A percentile compares a stretch with the other conserved stretches of the same genome.
Evolutionary conservation across 257 asterid genomes (phyloP).

Genomic region (Scutellaria minor): DNA sequence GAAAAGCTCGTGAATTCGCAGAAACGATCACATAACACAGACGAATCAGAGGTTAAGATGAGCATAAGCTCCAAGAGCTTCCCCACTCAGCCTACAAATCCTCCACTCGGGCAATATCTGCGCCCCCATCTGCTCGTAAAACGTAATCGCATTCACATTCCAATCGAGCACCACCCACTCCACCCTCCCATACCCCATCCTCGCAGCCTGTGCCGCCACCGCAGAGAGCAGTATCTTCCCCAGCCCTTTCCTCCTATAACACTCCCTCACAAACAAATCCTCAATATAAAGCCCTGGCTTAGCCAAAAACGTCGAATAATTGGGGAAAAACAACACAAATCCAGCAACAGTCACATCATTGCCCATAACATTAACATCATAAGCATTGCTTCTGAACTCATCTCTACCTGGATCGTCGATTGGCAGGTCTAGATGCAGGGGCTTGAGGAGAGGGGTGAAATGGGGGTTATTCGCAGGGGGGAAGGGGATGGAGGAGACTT

Average conservation of each 20-base stretch:
- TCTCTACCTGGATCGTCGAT: conserved; percentile 66
- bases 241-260: conserved; percentile 81
- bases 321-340: conserved; percentile 81
- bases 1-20: neutral
- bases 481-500: conserved; percentile 51
- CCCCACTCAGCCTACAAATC: conserved; percentile 80
- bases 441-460: conserved; percentile 47
- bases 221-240: conserved; percentile 71
- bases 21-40: neutral
- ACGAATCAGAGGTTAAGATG: conserved; percentile 43
- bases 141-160: conserved; percentile 76
- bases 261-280: conserved; percentile 83
- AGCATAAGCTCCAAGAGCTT: conserved; percentile 67
- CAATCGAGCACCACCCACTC: conserved; percentile 97
- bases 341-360: conserved; percentile 54
- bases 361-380: conserved; percentile 14
- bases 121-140: conserved; percentile 90
- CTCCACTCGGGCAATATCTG: conserved; percentile 79
- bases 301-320: conserved; percentile 77
- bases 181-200: conserved; percentile 87
- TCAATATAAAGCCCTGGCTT: conserved; percentile 86
- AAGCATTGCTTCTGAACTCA: conserved; percentile 44
- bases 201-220: conserved; percentile 88
- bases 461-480: conserved; percentile 32
- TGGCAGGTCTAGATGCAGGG: conserved; percentile 62